Conservation (phyloP, 2,329 filamentous ascomycete species). For the Mycosphaerella arachidis region DNA sequence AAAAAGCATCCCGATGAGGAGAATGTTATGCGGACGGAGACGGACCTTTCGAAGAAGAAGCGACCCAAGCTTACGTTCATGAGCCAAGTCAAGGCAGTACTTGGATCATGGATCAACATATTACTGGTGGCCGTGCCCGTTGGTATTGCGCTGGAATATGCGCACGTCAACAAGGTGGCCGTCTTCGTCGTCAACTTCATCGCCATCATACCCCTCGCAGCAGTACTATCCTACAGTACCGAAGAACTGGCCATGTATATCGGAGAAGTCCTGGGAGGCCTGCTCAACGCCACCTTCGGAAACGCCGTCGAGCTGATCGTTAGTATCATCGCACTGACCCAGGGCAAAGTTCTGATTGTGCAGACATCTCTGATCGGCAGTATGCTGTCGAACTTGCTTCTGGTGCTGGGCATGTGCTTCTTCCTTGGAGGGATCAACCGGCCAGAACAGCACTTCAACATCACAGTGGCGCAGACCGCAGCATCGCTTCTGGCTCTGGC, state of each 20-base stretch:
- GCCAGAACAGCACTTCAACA: slow-evolving; percentile 82
- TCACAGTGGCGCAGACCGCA: slow-evolving; percentile 84
- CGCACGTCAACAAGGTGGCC: slow-evolving; percentile 54
- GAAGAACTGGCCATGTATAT: slow-evolving; percentile 77
- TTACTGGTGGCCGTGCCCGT: slow-evolving; percentile 72
- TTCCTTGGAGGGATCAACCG: slow-evolving; percentile 79
- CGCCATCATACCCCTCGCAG: slow-evolving; percentile 84
- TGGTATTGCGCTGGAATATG: slow-evolving; percentile 68
- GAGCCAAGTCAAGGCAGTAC: slow-evolving; percentile 64
- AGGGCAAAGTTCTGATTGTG: slow-evolving; percentile 75
- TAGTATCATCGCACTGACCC: slow-evolving; percentile 72
- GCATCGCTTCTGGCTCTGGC: slow-evolving; percentile 74
- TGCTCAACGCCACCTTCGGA: slow-evolving; percentile 88
- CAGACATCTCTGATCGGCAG: slow-evolving; percentile 89
- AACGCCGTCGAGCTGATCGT: slow-evolving; percentile 52
- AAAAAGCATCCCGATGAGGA: slow-evolving; percentile 22
- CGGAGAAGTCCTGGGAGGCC: slow-evolving; percentile 80
- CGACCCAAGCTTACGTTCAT: slow-evolving; percentile 27
- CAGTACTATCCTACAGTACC: slow-evolving; percentile 80
- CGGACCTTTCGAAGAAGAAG: slow-evolving; percentile 22
- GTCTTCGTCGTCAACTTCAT: slow-evolving; percentile 86
- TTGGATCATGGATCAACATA: slow-evolving; percentile 84
- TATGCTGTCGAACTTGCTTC: slow-evolving; percentile 83
- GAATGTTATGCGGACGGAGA: slow-evolving; percentile 9
- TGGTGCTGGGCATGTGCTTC: slow-evolving; percentile 89